Evolutionary conservation across 2,329 filamentous ascomycete species (phyloP).

Genomic region (Gremmenia infestans): DNA sequence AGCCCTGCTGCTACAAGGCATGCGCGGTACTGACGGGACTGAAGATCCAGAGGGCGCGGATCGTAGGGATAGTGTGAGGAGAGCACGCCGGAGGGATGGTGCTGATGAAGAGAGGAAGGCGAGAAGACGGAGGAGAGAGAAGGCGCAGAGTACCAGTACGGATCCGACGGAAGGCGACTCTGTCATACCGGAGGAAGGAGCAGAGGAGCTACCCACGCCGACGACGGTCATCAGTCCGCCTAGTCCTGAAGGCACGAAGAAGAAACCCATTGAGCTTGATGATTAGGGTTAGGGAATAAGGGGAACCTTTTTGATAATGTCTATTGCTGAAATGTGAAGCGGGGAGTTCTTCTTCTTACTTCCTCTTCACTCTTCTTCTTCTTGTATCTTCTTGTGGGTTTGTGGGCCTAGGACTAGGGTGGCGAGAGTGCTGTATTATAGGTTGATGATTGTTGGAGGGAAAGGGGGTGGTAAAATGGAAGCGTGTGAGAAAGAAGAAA

Average conservation of each 20-base stretch:
- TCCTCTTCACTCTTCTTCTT: neutral
- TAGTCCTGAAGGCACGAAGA: constrained; percentile 25
- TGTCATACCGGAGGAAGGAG: neutral
- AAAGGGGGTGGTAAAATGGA: no score
- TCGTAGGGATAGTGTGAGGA: constrained; percentile 57
- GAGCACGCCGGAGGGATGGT: constrained; percentile 53
- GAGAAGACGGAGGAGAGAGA: constrained; percentile 62
- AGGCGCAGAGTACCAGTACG: constrained; percentile 32
- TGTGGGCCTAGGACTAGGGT: no score
- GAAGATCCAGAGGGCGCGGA: constrained; percentile 50
- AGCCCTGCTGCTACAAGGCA: constrained; percentile 75
- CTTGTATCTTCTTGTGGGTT: no score
- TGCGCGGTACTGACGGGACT: constrained; percentile 56
- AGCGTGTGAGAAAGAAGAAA: no score
- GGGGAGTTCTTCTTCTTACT: neutral
- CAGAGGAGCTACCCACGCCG: constrained; percentile 21
- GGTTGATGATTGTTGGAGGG: no score
- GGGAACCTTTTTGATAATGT: constrained; percentile 4
- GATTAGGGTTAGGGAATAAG: constrained; percentile 10
- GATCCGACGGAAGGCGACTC: constrained; percentile 8
- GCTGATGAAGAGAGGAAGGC: constrained; percentile 73
- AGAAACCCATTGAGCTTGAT: constrained; percentile 28
- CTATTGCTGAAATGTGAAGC: neutral
- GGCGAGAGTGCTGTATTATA: no score
- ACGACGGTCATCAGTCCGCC: constrained; percentile 30